A percentile compares a stretch with the other conserved stretches of the same genome.
Conservation (phyloP, 805 yeast genomes). For the Saccharomycopsis sp. region DNA sequence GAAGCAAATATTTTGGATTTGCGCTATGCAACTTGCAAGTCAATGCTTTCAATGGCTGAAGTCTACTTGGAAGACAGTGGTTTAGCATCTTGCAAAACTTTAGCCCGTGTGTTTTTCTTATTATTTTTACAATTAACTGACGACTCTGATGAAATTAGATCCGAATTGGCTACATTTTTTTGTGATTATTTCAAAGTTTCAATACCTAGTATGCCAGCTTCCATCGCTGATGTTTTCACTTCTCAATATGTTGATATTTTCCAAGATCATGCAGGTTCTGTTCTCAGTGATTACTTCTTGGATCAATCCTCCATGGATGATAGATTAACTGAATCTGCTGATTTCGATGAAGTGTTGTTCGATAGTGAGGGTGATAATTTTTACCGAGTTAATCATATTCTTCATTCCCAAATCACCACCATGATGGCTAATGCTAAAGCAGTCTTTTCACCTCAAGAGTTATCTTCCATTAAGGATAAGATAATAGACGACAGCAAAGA, state of each 20-base stretch:
- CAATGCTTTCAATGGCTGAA: slow-evolving; percentile 15
- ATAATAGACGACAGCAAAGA: neutral
- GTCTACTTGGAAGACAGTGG: neutral
- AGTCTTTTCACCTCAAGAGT: neutral
- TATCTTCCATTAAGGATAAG: neutral
- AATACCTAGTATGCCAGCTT: neutral
- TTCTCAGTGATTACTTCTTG: slow-evolving; percentile 1
- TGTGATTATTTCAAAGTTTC: neutral
- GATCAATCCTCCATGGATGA: neutral
- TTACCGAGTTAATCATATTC: slow-evolving; percentile 33
- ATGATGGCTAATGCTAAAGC: neutral
- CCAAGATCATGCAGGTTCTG: slow-evolving; percentile 1
- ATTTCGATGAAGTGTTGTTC: slow-evolving; percentile 38
- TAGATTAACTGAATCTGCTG: neutral
- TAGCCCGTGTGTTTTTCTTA: slow-evolving; percentile 8
- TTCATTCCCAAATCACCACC: neutral
- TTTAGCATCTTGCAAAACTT: neutral
- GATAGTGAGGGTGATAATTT: slow-evolving; percentile 62
- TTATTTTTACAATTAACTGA: slow-evolving; percentile 15
- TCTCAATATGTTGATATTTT: neutral
- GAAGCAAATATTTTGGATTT: slow-evolving; percentile 30
- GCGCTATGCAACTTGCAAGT: slow-evolving; percentile 7
- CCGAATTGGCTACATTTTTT: slow-evolving; percentile 6
- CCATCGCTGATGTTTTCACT: slow-evolving; percentile 3
- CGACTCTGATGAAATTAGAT: slow-evolving; percentile 15